A percentile compares a stretch with the other conserved stretches of the same genome.
Evolutionary conservation across 495 filamentous ascomycete genomes (phyloP).

Genomic region (Aspergillus conjunctus): DNA sequence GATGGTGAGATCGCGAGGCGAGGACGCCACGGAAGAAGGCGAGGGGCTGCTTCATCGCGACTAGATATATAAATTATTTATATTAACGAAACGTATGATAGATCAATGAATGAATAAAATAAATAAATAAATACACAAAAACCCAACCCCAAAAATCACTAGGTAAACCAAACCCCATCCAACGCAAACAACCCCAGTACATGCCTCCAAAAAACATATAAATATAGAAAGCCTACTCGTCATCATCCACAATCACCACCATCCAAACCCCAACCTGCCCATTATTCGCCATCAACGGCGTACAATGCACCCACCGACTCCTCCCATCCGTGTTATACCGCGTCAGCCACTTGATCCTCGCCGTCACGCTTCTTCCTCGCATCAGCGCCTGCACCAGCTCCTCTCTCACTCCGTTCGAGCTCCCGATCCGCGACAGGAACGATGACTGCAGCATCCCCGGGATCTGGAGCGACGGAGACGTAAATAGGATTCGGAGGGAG

Average conservation of each 20-base stretch:
- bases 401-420: conserved; percentile 53
- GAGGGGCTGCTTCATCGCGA: conserved; percentile 34
- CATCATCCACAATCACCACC: conserved; percentile 59
- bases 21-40: conserved; percentile 29
- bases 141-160: background rate
- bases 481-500: conserved; percentile 64
- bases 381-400: conserved; percentile 57
- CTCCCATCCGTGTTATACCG: conserved; percentile 46
- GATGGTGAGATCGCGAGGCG: conserved; percentile 59
- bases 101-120: background rate
- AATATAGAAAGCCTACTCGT: conserved; percentile 31
- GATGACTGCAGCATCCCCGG: conserved; percentile 63
- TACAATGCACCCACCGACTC: conserved; percentile 62
- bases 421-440: conserved; percentile 59
- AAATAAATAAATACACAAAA: background rate
- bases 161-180: no score
- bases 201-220: background rate
- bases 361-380: conserved; percentile 63
- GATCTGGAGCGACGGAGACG: conserved; percentile 61
- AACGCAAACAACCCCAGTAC: background rate
- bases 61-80: background rate
- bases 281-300: conserved; percentile 58
- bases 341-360: conserved; percentile 61
- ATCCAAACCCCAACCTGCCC: conserved; percentile 65
- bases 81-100: no score